Evolutionary conservation across 768 basidiomycete genomes (phyloP).

Genomic region (Lactifluus echinatus): DNA sequence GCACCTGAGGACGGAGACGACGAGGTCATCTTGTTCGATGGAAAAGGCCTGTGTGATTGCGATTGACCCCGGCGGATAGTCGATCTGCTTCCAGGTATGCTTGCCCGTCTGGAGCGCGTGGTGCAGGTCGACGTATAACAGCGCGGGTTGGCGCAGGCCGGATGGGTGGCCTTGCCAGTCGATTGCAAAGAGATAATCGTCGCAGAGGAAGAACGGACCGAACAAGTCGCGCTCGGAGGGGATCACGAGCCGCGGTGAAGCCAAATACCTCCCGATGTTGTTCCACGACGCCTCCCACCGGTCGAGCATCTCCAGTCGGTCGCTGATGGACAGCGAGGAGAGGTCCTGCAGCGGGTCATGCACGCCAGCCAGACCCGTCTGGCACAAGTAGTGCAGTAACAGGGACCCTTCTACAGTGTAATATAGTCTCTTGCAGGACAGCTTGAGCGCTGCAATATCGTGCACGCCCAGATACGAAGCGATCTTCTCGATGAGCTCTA

Average conservation of each 20-base stretch:
- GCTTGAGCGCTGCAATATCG: neutral
- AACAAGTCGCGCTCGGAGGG: slow-evolving; percentile 6
- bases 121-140: slow-evolving; percentile 7
- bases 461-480: neutral
- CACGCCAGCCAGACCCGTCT: neutral
- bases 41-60: slow-evolving; percentile 14
- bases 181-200: slow-evolving; percentile 7
- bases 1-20: slow-evolving; percentile 16
- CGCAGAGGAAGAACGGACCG: slow-evolving; percentile 10
- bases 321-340: neutral
- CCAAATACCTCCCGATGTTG: neutral
- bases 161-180: slow-evolving; percentile 9
- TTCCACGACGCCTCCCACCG: slow-evolving; percentile 9
- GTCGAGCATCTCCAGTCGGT: slow-evolving; percentile 2
- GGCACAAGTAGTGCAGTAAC: slow-evolving; percentile 2
- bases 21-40: slow-evolving; percentile 10
- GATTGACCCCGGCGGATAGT: slow-evolving; percentile 7
- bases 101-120: slow-evolving; percentile 4
- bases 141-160: neutral
- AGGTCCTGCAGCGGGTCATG: slow-evolving; percentile 1
- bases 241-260: slow-evolving; percentile 1
- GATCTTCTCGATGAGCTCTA: slow-evolving; percentile 8
- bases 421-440: neutral
- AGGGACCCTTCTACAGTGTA: neutral
- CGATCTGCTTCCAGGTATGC: slow-evolving; percentile 4